Evolutionary conservation across 1,284 basidiomycete genomes (phyloP).

Genomic region (Fomitopsis schrenkii): DNA sequence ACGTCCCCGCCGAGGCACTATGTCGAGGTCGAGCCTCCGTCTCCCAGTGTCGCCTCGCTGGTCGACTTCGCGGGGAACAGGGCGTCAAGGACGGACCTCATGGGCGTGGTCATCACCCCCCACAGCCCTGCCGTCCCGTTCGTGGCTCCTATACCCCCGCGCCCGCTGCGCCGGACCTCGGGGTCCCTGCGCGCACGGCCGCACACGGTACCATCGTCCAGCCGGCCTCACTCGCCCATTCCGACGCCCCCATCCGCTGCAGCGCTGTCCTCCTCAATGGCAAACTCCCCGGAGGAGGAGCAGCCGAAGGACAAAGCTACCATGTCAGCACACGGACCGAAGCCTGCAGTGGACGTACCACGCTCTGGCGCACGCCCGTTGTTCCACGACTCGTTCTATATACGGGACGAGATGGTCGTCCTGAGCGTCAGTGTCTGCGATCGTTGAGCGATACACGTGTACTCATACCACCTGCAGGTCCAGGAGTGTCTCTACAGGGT

Average conservation of each 20-base stretch:
- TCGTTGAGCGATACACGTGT: background rate
- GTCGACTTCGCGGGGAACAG: background rate
- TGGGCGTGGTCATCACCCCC: background rate
- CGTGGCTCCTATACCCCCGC: background rate
- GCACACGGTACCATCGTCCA: background rate
- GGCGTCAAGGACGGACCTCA: slow-evolving; percentile 3
- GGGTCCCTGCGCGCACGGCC: background rate
- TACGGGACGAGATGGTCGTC: slow-evolving; percentile 24
- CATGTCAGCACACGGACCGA: background rate
- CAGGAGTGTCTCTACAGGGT: slow-evolving; percentile 26
- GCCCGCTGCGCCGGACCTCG: background rate
- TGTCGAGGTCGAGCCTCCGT: background rate
- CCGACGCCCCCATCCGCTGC: slow-evolving; percentile 3
- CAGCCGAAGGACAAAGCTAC: background rate
- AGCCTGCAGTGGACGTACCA: background rate
- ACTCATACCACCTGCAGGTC: slow-evolving; percentile 16
- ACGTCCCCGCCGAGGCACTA: background rate
- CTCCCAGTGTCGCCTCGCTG: slow-evolving; percentile 4
- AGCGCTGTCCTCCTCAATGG: slow-evolving; percentile 6
- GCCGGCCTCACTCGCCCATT: background rate
- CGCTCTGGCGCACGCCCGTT: background rate
- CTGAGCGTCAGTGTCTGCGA: slow-evolving; percentile 14
- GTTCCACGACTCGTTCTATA: slow-evolving; percentile 21
- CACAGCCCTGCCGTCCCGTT: background rate
- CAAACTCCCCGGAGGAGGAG: background rate